phyloP scores from a whole-genome alignment of 176 grass and related monocot genomes.

The Aegilops speltoides region DNA sequence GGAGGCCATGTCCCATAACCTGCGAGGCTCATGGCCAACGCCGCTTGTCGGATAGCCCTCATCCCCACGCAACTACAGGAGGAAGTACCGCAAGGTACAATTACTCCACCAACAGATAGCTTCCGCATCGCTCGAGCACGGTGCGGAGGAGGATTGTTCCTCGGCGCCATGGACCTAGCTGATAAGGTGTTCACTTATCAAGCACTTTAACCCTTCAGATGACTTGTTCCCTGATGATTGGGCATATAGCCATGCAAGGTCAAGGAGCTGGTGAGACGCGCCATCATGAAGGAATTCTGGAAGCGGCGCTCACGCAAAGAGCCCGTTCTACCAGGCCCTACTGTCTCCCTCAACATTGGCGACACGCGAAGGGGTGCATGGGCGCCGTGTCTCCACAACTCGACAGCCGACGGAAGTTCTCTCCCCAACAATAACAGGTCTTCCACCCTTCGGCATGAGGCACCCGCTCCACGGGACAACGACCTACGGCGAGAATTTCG shows the following conservation, averaged over 20 bases:
- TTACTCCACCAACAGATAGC: neutral
- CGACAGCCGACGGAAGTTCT: no score
- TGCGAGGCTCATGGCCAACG: no score
- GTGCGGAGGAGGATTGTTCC: neutral
- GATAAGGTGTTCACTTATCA: neutral
- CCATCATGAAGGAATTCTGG: no score
- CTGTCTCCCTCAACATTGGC: neutral
- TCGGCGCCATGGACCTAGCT: neutral
- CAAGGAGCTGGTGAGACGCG: no score
- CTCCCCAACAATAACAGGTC: neutral
- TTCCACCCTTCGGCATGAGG: neutral
- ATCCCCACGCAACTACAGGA: neutral
- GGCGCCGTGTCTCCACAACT: neutral
- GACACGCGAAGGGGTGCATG: neutral
- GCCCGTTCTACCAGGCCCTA: neutral
- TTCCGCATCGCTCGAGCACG: neutral
- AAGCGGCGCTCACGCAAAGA: neutral
- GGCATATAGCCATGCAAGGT: no score
- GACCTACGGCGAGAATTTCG: neutral
- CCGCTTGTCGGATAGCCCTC: neutral
- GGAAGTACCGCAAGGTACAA: neutral
- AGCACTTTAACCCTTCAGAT: neutral
- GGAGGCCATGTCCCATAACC: no score
- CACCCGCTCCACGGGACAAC: neutral
- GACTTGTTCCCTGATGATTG: no score